Base-by-base conservation (phyloP, 352 stramenopile genomes). In the Aphanomyces euteiches region DNA sequence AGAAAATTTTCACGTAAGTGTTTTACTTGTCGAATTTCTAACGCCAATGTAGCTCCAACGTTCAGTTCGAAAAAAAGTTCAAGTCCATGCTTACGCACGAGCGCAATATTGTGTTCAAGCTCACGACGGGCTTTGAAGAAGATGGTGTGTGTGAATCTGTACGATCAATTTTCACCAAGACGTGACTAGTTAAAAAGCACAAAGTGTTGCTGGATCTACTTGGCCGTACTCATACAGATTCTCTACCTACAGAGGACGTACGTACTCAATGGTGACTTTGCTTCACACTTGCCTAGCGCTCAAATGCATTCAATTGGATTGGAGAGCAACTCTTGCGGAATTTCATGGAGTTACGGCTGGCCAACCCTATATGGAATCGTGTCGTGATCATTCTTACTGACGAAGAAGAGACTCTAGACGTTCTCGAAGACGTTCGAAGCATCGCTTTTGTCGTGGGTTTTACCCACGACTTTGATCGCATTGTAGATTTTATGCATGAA, bases 361-460 rank as follows among this genome's bases (percentile, higher is more conserved):
- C 91, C 72, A 84, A 79, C 60, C 80, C 92, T 38, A 83, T 94
- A 66, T 94, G 84, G 87, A 94, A 94, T 76, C 90, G 90, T 65
- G 75, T 92, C 34, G 81, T 85, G 69, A 76, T 94, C 17, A 74
- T 92, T 10, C 65, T 92, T 28, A 89, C 81, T 34, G 64, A 70
- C 13, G 40, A 34, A 12, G n/a, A 54, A 5, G 28, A 61, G 8
- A 47, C 43, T 21, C 47, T 39, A 17, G 7, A 56, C 17, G 43
- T 61, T n/a, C 17, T 70, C 12, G 45, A 70, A 47, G 47, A 17
- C 39, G 54, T 45, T 37, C 19, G 19, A 40, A 38, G 34, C 28
- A 28, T 70, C 17, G 64, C 64, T 8, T n/a, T 70, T 36, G 64
- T 70, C 0, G 10, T 70, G 5, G 64, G 64, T 21, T 70, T 70